Conservation (phyloP, 1,139 yeast genomes). For the Diutina neorugosa region DNA sequence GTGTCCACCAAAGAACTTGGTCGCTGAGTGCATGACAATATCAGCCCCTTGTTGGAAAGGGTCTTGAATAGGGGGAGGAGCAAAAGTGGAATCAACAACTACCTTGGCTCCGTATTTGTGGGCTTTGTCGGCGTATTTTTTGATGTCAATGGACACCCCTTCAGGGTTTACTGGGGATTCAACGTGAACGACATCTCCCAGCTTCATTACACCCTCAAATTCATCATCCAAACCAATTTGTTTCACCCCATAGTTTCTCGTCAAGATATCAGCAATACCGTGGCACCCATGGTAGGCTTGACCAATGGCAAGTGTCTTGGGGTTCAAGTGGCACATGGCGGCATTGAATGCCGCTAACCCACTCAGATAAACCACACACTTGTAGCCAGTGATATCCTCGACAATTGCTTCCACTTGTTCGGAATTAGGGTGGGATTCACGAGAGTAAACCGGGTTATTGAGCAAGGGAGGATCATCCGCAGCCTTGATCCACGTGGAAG, state of each 20-base stretch:
- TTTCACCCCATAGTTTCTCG: conserved; percentile 49
- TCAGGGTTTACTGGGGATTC: conserved; percentile 87
- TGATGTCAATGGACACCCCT: conserved; percentile 58
- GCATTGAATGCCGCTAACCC: conserved; percentile 80
- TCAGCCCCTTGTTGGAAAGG: conserved; percentile 78
- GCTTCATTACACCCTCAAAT: conserved; percentile 8
- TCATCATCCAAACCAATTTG: conserved; percentile 37
- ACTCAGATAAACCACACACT: conserved; percentile 52
- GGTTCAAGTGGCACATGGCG: conserved; percentile 57
- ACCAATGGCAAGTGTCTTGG: conserved; percentile 65
- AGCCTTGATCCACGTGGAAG: conserved; percentile 35
- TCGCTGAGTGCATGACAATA: conserved; percentile 77
- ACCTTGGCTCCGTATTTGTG: conserved; percentile 60
- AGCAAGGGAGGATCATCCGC: conserved; percentile 6
- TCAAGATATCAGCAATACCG: conserved; percentile 50
- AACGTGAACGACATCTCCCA: conserved; percentile 71
- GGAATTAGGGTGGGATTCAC: conserved; percentile 64
- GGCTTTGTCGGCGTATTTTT: conserved; percentile 50
- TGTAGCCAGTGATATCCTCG: conserved; percentile 41
- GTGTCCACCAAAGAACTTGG: conserved; percentile 89
- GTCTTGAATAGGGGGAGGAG: conserved; percentile 82
- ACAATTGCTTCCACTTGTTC: conserved; percentile 51
- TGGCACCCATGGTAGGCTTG: conserved; percentile 81
- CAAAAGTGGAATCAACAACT: conserved; percentile 78
- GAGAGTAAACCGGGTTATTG: conserved; percentile 40